Conservation (phyloP, 441 rosid species). For the Gossypium schwendimanii region DNA sequence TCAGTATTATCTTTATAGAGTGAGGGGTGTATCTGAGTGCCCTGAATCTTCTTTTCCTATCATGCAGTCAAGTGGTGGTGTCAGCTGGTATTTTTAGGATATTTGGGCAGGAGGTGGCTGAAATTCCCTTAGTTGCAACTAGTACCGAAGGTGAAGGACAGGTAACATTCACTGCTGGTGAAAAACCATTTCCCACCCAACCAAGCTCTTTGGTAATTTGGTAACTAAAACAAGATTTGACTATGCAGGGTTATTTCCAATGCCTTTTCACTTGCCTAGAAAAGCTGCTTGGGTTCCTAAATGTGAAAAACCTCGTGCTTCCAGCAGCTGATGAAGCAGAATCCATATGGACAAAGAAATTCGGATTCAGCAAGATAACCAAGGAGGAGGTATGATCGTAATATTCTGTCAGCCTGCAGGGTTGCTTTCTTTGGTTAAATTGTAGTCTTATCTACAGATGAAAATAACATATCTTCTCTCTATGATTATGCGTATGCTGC, state of each 20-base stretch:
- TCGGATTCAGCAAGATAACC: conserved; percentile 56
- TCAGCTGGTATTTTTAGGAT: conserved; percentile 73
- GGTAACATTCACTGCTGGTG: conserved; percentile 28
- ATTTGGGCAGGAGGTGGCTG: conserved; percentile 79
- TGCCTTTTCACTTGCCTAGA: conserved; percentile 63
- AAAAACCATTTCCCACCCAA: neutral
- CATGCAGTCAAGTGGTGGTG: conserved; percentile 66
- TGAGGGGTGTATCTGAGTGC: neutral
- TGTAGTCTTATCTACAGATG: neutral
- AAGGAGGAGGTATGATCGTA: conserved; percentile 52
- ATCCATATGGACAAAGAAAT: conserved; percentile 80
- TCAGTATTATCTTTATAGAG: neutral
- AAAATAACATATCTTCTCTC: neutral
- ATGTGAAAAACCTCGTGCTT: conserved; percentile 61
- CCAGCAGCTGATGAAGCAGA: conserved; percentile 90
- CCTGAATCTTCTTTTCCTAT: neutral
- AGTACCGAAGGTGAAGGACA: conserved; percentile 56
- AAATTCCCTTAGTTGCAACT: conserved; percentile 87
- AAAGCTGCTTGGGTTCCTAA: conserved; percentile 60
- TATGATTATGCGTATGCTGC: conserved; percentile 13
- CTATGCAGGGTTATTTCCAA: conserved; percentile 77
- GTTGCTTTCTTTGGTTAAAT: neutral
- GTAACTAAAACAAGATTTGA: neutral
- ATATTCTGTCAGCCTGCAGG: neutral
- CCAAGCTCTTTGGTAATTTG: neutral